Percentiles rank a stretch among this genome's conserved stretches.
These are phyloP conservation scores for Glonium stellatum DNA, from an alignment of 495 filamentous ascomycete genomes.

Conservation along the genomic window DNA sequence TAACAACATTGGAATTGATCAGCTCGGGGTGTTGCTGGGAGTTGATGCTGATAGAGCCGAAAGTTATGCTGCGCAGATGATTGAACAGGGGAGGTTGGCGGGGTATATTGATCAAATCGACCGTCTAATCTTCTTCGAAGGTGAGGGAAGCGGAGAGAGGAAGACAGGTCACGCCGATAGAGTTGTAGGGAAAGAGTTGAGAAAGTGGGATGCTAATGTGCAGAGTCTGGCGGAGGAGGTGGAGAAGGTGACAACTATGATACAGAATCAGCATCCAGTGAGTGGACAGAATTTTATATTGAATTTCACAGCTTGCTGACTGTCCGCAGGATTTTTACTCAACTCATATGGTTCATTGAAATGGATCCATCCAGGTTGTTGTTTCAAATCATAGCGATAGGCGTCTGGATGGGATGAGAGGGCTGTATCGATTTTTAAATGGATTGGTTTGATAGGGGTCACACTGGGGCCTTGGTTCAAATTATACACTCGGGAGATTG, in stretches of 20 bases:
- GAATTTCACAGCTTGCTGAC: background rate
- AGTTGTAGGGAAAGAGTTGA: slow-evolving; percentile 59
- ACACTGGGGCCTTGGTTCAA: no score
- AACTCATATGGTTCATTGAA: slow-evolving; percentile 29
- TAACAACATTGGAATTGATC: slow-evolving; percentile 76
- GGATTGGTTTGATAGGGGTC: no score
- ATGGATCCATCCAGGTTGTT: background rate
- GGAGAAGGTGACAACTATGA: slow-evolving; percentile 70
- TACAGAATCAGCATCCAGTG: slow-evolving; percentile 65
- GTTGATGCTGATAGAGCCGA: slow-evolving; percentile 78
- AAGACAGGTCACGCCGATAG: slow-evolving; percentile 51
- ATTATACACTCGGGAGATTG: no score
- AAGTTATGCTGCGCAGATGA: slow-evolving; percentile 87
- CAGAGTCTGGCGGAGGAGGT: slow-evolving; percentile 79
- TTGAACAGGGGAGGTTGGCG: slow-evolving; percentile 79
- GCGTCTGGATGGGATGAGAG: slow-evolving; percentile 1
- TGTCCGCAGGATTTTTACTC: slow-evolving; percentile 29
- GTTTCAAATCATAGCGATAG: slow-evolving; percentile 6
- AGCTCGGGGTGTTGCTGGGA: slow-evolving; percentile 68
- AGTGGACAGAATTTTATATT: slow-evolving; percentile 11
- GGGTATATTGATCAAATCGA: slow-evolving; percentile 95
- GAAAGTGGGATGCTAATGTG: slow-evolving; percentile 84
- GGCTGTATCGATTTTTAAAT: background rate
- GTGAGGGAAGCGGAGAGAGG: slow-evolving; percentile 59
- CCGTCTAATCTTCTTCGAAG: slow-evolving; percentile 76